Evolutionary conservation across 257 asterid species (phyloP), one percentile per base, ranked within the genome.

Genomic region (Buddleja alternifolia): DNA sequence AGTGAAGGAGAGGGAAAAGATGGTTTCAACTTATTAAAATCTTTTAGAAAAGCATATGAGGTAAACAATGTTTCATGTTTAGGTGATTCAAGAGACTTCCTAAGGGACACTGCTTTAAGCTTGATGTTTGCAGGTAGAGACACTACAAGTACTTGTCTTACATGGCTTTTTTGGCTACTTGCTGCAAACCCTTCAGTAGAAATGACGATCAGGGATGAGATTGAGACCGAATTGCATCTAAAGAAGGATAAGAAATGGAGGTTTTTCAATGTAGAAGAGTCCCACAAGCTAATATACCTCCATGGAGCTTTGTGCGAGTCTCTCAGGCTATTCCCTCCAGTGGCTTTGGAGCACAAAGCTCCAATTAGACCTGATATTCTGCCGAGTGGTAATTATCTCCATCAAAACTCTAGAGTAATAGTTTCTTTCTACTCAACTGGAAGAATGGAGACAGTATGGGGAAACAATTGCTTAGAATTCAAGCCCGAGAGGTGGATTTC

Each of bases 401-500:
- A 9, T 0, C 25, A 60, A 29, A 46, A 73, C 25, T 29, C 69
- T 0, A 73, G 45, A 39, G 3, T 83, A 1, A 7, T 77, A 0
- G 4, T 83, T 4, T 70, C 71, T 4, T 75, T 80, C 77, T 83
- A 80, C 10, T 80, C 82, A 0, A 60, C 71, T 55, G 85, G 85
- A 32, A 75, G 85, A 58, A 78, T 75, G 81, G 82, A 75, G 82
- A 45, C 67, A 2, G 79, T 80, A 6, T 80, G 88, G 86, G 88
- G 84, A 8, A 62, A 80, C 25, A 82, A 83, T 54, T 80, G 82
- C 68, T 41, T 80, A 21, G 82, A 80, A 15, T 80, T 83, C 52
- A 80, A 67, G 80, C 85, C 82, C 0, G 88, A 83, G 77, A 77
- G 88, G 25, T 83, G 88, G 88, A 72, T 80, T 8, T 8, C 75